Conservation (phyloP, 495 filamentous ascomycete species). For the Aspergillus coremiiformis region DNA sequence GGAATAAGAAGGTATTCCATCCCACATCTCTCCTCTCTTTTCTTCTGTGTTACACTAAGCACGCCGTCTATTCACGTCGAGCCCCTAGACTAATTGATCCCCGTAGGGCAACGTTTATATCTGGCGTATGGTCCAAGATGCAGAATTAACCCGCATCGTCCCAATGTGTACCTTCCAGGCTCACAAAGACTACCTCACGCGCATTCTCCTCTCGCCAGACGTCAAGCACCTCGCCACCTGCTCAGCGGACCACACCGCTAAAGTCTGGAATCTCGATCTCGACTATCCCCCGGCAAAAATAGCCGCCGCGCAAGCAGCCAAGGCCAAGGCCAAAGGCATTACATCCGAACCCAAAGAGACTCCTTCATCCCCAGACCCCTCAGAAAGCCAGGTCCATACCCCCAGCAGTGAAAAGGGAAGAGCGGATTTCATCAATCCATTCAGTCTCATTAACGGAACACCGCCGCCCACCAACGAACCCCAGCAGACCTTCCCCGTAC, state of each 20-base stretch:
- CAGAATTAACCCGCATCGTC: conserved; percentile 78
- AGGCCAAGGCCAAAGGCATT: conserved; percentile 18
- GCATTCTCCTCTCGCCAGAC: conserved; percentile 91
- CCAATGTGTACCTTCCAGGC: conserved; percentile 90
- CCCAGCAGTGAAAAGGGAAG: conserved; percentile 8
- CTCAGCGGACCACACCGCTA: conserved; percentile 94
- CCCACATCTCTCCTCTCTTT: not conserved
- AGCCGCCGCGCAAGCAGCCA: conserved; percentile 25
- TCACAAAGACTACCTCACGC: conserved; percentile 89
- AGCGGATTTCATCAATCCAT: conserved; percentile 16
- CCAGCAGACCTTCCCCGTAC: conserved; percentile 32
- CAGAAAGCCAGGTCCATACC: conserved; percentile 14
- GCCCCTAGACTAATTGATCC: not conserved
- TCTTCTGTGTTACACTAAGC: not conserved
- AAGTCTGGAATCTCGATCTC: conserved; percentile 85
- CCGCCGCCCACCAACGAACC: conserved; percentile 16
- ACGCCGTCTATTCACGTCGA: not conserved
- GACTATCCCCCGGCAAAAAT: conserved; percentile 41
- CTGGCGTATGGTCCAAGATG: conserved; percentile 81
- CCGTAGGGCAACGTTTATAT: conserved; percentile 91
- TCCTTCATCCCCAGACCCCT: conserved; percentile 8
- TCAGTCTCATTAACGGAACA: conserved; percentile 15
- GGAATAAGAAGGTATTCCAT: conserved; percentile 70
- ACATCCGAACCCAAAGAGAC: conserved; percentile 14
- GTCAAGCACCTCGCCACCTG: conserved; percentile 96